Base-by-base conservation (phyloP, 257 asterid genomes). In the Solanum tacnaense region DNA sequence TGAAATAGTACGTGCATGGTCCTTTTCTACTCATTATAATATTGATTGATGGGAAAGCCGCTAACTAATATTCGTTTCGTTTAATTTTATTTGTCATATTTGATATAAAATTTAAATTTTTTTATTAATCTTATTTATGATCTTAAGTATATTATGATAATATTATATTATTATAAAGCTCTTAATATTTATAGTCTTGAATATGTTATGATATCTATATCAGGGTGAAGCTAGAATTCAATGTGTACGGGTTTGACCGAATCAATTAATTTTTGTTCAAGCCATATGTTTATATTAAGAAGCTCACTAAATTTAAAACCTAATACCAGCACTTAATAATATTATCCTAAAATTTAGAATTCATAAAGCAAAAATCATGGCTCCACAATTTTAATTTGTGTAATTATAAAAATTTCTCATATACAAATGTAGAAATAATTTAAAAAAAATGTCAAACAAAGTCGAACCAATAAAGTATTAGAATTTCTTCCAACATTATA, bases 11-110 rank as follows among this genome's bases (percentile, higher is more conserved):
- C 27, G 25, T 7, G 27, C 68, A 58, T 58, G 68, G 13, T 11
- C 16, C 6, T 62, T 62, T 62, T n/a, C 71, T 62, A 62, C 71
- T n/a, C 71, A 10, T 25, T 62, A 62, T 62, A 62, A 62, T 62
- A 62, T 62, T 62, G 71, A 62, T 6, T 11, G 7, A 62, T 62
- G 1, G 7, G 31, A 62, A 62, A n/a, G 2, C 16, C 7, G 4
- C 15, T 23, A 23, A 0, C 0, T 0, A 23, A 0, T 62, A 62
- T 62, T 9, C 3, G 0, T 23, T 0, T 5, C 15, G 0, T 62
- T 23, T 2, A 23, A 62, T 23, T 62, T 62, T 62, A 62, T 23
- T 62, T 62, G 1, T 62, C 0, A 62, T n/a, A n/a, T 9, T n/a
- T 62, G 3, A n/a, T 10, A 62, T 62, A 4, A 62, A 62, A n/a